Evolutionary conservation across 1,284 basidiomycete species (phyloP).

Genomic region (Cutaneotrichosporon daszewskae): DNA sequence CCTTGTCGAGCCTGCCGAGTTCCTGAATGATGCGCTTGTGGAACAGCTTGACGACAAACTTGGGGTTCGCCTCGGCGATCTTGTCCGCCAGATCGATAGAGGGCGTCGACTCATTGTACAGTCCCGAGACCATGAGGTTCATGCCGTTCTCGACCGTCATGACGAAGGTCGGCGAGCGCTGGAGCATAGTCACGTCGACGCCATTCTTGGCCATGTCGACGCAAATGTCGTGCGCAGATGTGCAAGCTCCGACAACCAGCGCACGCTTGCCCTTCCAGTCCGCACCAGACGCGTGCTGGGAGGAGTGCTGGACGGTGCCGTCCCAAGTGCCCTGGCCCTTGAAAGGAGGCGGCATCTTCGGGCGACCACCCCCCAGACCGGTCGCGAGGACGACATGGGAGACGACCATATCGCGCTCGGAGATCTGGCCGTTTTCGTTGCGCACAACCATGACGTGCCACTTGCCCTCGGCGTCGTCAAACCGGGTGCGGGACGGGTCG

Average conservation of each 20-base stretch:
- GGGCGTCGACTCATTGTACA: constrained; percentile 49
- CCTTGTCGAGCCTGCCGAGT: constrained; percentile 56
- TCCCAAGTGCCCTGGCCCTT: constrained; percentile 53
- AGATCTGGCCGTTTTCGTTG: constrained; percentile 44
- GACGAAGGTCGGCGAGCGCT: constrained; percentile 59
- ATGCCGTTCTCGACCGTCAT: constrained; percentile 55
- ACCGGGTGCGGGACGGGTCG: constrained; percentile 44
- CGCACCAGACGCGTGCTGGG: constrained; percentile 53
- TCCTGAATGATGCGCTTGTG: constrained; percentile 48
- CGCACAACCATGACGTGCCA: constrained; percentile 56
- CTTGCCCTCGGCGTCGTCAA: constrained; percentile 50
- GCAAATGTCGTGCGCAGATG: constrained; percentile 53
- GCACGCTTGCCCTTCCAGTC: constrained; percentile 59
- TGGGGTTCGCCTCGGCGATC: constrained; percentile 17
- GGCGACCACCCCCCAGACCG: constrained; percentile 56
- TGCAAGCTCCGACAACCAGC: constrained; percentile 58
- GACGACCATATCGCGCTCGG: constrained; percentile 52
- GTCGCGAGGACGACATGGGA: constrained; percentile 54
- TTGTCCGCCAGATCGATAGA: constrained; percentile 53
- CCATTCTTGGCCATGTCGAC: constrained; percentile 52
- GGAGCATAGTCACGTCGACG: constrained; percentile 58
- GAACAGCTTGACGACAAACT: constrained; percentile 50
- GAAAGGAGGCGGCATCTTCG: constrained; percentile 50
- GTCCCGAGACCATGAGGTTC: constrained; percentile 36
- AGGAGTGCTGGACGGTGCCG: constrained; percentile 58